Base-by-base conservation (phyloP, 225 moss, liverwort and hornwort species). In the Neckera pumila region DNA sequence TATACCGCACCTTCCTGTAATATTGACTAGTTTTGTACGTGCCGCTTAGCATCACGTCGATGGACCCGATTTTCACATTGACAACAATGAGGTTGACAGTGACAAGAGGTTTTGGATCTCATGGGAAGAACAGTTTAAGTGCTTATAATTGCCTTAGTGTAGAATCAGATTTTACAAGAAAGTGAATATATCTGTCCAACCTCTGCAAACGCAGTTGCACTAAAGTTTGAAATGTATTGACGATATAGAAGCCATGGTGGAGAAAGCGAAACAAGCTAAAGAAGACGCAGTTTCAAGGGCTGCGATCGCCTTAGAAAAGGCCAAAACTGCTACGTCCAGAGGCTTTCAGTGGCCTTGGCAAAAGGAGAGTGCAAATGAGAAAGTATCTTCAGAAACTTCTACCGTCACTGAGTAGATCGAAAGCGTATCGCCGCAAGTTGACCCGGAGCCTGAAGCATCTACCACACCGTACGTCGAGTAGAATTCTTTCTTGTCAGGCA, bases 241-340 rank as follows among this genome's bases (percentile, higher is more conserved):
- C 66, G 63, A 70, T 71, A 65, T 65, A 90, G 90, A 87, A 57
- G 84, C 38, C 65, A 4, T 84, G 7, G 63, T 84, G 20, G 47
- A 87, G 43, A 80, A 87, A 73, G 87, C 87, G 9, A 84, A 45
- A 11, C 19, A 84, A 64, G 90, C 90, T 19, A 90, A 90, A 8
- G 80, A 73, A 65, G 87, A 90, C 11, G 87, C 90, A 84, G 21
- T 33, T 73, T 47, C 80, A 65, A 90, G 90, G 63, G 90, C 90
- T 74, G 80, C 87, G 25, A 56, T 79, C 14, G 87, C 83, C 64
- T 79, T 90, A 47, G 87, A 84, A 15, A 84, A 84, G 57, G 87
- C 90, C 79, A 90, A 47, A 84, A 38, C 78, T 87, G 45, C 87
- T 84, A 18, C 72, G 5, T 79, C 49, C 49, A 40, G 49, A 27